phyloP scores from a whole-genome alignment of 805 yeast genomes.

The Candida cerambycidarum region DNA sequence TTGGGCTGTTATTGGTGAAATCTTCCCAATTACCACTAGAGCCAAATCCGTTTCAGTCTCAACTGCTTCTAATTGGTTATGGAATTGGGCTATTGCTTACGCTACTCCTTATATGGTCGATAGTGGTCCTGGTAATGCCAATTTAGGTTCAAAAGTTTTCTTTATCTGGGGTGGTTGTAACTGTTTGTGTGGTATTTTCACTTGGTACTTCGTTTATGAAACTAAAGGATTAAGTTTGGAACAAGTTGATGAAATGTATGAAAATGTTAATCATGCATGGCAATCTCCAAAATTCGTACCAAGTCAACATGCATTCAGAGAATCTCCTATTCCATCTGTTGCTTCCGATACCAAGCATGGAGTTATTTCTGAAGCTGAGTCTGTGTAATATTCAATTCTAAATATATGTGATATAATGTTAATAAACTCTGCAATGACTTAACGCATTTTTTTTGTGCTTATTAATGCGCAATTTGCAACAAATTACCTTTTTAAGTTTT shows the following conservation, averaged over 20 bases:
- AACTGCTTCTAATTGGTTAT: slow-evolving; percentile 43
- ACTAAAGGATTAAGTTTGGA: slow-evolving; percentile 43
- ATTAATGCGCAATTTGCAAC: no score
- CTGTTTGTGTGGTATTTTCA: slow-evolving; percentile 32
- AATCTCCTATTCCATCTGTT: slow-evolving; percentile 20
- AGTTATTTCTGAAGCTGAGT: slow-evolving; percentile 23
- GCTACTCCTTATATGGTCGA: slow-evolving; percentile 44
- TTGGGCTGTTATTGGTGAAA: slow-evolving; percentile 40
- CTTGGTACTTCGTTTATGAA: slow-evolving; percentile 36
- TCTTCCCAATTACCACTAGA: slow-evolving; percentile 37
- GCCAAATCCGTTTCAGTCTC: slow-evolving; percentile 39
- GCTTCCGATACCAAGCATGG: slow-evolving; percentile 28
- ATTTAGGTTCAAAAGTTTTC: slow-evolving; percentile 42
- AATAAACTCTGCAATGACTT: no score
- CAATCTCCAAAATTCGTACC: slow-evolving; percentile 42
- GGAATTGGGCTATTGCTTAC: slow-evolving; percentile 42
- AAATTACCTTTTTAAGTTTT: no score
- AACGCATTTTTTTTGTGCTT: no score
- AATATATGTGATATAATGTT: no score
- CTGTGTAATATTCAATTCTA: no score
- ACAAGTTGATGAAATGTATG: slow-evolving; percentile 42
- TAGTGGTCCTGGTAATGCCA: slow-evolving; percentile 36
- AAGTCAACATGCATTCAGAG: slow-evolving; percentile 36
- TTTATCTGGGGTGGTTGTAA: slow-evolving; percentile 45
- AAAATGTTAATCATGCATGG: slow-evolving; percentile 33